Evolutionary conservation across 176 grass and related monocot genomes (phyloP), one percentile per base, ranked within the genome.

Genomic region (Carex myosuroides): DNA sequence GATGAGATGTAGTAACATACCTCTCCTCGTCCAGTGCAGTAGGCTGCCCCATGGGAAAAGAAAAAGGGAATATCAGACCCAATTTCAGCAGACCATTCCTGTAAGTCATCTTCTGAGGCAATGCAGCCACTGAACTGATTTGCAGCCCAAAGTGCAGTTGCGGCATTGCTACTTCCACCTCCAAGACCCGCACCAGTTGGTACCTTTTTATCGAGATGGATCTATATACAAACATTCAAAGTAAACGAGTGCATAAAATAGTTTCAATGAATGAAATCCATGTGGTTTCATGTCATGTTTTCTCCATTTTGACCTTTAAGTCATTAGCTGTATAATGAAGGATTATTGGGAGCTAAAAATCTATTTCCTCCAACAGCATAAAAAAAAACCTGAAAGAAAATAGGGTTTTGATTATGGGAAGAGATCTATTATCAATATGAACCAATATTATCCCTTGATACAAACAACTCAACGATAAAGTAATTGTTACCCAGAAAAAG

Each of bases 101-200:
- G 91, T 85, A 99, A 94, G 63, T 99, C 93, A 70, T 89, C 89
- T 88, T 99, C 97, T 76, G 97, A 92, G 68, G 93, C 97, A 93
- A 96, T 85, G 69, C 93, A 82, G 26, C 90, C 93, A 88, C 91
- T 91, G 86, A 99, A 99, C 53, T 99, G 97, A 88, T 99, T 99
- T 62, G 97, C 93, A 20, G 97, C 97, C 97, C 97, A 99, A 29
- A 99, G 81, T 81, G 97, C 90, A 79, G 97, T 99, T 74, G 93
- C 97, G 66, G 97, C 97, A 89, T 99, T 99, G 84, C 93, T 92
- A 73, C 97, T 99, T 88, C 97, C 93, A 59, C 97, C 97, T 86
- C 97, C 97, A 67, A 99, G 93, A 85, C 97, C 97, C 84, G 97
- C 97, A 85, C 97, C 97, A 88, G 97, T 99, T 42, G 97, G 97